Evolutionary conservation across 2,329 filamentous ascomycete species (phyloP), one percentile per base, ranked within the genome.

Genomic region (Stagonosporopsis vannaccii): DNA sequence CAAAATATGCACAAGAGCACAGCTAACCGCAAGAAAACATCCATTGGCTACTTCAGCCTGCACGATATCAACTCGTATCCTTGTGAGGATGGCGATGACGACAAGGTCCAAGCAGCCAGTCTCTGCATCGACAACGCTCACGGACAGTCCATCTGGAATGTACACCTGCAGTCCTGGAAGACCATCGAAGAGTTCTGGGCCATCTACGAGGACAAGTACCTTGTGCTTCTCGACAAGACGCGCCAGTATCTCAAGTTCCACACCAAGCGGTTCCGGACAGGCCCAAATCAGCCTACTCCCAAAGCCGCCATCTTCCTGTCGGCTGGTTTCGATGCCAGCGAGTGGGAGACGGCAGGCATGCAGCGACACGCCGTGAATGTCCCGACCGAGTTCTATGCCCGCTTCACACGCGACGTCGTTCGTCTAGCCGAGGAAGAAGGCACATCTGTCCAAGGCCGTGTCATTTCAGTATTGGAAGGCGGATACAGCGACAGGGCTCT

Each of bases 41-140:
- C 90, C 0, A 95, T 98, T 67, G 95, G 93, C 9, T 99, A 99
- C 73, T 98, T 97, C 76, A 97, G 93, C 74, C 76, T 99, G 39
- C 95, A 99, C 74, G 95, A 99, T 71, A 97, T 99, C 79, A 98
- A 99, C 77, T 98, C 94, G 0, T 99, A 96, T 70, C 95, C 96
- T 0, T 99, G 95, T 73, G 95, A 99, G 75, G 86, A 85, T 72
- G 95, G 94, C n/a, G 94, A 98, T 59, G 86, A 90, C 55, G 91
- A 95, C 20, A 98, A 98, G 76, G 89, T 98, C 47, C 91, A 90
- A 71, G 96, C 94, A 67, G 95, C 96, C 1, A 97, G 93, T 78
- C 79, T 97, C 23, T 98, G 96, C 73, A 88, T 99, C 60, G 93
- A 98, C 58, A 93, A 93, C 68, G 92, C 94, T 0, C 95, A 99